phyloP scores from a whole-genome alignment of 768 basidiomycete genomes.

The Termitomyces bulborhizus region DNA sequence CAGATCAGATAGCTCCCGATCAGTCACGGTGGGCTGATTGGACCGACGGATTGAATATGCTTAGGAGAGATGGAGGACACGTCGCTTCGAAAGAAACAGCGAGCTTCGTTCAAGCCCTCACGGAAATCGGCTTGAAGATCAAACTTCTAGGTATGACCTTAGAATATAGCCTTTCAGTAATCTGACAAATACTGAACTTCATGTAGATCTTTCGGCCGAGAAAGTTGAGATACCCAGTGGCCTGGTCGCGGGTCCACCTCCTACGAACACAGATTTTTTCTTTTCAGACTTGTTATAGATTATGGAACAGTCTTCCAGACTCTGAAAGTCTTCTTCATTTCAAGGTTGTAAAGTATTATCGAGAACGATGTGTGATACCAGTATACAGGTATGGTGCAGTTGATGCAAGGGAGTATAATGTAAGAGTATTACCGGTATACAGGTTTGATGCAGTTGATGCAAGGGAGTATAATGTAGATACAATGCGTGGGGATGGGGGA shows the following conservation, averaged over 20 bases:
- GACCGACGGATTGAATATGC: constrained; percentile 90
- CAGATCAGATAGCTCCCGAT: constrained; percentile 75
- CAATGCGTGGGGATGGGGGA: constrained; percentile 6
- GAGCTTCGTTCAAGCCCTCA: constrained; percentile 79
- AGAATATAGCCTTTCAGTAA: constrained; percentile 3
- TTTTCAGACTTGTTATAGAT: constrained; percentile 59
- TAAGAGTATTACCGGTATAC: constrained; percentile 19
- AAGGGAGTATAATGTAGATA: constrained; percentile 21
- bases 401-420: constrained; percentile 40
- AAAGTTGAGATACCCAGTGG: constrained; percentile 85
- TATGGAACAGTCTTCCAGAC: background rate
- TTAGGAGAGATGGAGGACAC: constrained; percentile 75
- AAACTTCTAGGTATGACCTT: constrained; percentile 65
- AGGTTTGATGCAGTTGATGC: constrained; percentile 56
- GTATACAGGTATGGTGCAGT: constrained; percentile 43
- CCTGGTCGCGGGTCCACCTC: constrained; percentile 71
- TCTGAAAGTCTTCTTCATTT: background rate
- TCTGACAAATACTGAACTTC: constrained; percentile 1
- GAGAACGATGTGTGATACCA: constrained; percentile 9
- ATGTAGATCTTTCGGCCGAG: constrained; percentile 78
- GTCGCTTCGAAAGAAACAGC: constrained; percentile 83
- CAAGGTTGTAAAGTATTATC: background rate
- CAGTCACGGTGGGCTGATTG: constrained; percentile 85
- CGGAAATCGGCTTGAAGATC: constrained; percentile 89
- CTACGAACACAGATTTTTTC: constrained; percentile 77